phyloP scores from a whole-genome alignment of 2,329 filamentous ascomycete species.

The Fusarium floridanum region DNA sequence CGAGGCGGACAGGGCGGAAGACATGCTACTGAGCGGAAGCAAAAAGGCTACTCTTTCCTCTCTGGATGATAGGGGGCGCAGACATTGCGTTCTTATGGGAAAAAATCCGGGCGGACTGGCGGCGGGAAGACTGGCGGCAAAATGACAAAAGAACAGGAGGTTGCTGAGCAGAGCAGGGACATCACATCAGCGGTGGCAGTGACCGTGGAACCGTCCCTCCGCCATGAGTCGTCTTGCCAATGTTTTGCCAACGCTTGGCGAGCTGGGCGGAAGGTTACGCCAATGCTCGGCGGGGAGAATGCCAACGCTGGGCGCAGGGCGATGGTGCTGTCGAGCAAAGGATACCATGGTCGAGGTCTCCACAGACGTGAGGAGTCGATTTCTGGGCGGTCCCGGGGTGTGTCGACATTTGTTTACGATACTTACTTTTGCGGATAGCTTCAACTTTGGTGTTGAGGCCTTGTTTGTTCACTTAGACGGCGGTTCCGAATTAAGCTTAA shows the following conservation, averaged over 20 bases:
- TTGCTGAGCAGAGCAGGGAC: background rate
- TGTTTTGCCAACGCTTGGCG: slow-evolving; percentile 18
- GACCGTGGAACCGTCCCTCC: slow-evolving; percentile 8
- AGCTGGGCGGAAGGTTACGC: slow-evolving; percentile 4
- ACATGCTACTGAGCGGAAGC: slow-evolving; percentile 8
- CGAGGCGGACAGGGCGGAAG: slow-evolving; percentile 3
- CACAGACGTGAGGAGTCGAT: background rate
- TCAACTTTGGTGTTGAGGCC: slow-evolving; percentile 1
- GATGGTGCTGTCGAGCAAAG: slow-evolving; percentile 2
- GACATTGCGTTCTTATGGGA: slow-evolving; percentile 13
- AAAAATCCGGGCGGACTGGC: slow-evolving; percentile 8
- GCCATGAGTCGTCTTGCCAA: slow-evolving; percentile 12
- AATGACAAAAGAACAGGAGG: slow-evolving; percentile 3
- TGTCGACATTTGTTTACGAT: background rate
- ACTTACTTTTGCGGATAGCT: background rate
- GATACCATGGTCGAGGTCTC: background rate
- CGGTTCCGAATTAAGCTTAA: slow-evolving; percentile 1
- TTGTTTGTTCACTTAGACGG: background rate
- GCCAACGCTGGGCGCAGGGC: slow-evolving; percentile 16
- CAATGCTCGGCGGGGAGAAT: slow-evolving; percentile 12
- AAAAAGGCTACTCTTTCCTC: background rate
- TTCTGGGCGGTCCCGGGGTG: background rate
- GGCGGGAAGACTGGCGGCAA: slow-evolving; percentile 5
- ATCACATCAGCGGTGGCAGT: background rate
- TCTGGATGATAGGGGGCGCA: background rate